These are phyloP conservation scores for Dipteronia dyeriana DNA, from an alignment of 345 rosid species.

Conservation along the genomic window DNA sequence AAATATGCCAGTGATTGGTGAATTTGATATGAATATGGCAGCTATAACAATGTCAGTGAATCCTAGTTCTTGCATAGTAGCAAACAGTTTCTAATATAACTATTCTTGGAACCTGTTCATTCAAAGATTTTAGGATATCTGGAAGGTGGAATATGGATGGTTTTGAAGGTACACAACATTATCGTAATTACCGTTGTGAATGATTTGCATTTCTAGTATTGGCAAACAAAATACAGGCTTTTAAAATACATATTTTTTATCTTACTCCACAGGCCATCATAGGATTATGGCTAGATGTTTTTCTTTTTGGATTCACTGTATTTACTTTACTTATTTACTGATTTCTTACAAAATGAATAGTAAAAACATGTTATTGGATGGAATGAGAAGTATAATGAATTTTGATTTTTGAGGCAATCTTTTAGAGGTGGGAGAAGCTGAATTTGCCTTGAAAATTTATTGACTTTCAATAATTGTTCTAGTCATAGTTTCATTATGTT, in stretches of 20 bases:
- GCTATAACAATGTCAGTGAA: conserved; percentile 45
- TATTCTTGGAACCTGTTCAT: conserved; percentile 11
- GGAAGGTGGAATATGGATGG: conserved; percentile 9
- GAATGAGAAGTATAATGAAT: neutral
- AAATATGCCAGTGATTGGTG: conserved; percentile 42
- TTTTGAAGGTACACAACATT: conserved; percentile 5
- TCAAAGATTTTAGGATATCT: conserved; percentile 1
- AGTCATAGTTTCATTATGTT: neutral
- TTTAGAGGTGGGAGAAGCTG: conserved; percentile 2
- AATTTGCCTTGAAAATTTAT: conserved; percentile 2
- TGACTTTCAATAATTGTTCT: neutral
- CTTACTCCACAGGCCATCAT: conserved; percentile 13
- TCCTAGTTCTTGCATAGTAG: conserved; percentile 21
- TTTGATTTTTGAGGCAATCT: conserved; percentile 1
- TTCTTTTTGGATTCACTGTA: conserved; percentile 2
- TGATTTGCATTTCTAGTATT: neutral
- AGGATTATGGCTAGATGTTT: conserved; percentile 2
- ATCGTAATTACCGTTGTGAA: conserved; percentile 15
- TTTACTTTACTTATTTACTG: neutral
- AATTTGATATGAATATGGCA: conserved; percentile 40
- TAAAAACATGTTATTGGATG: neutral
- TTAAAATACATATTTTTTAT: conserved; percentile 15
- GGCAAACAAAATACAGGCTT: conserved; percentile 22
- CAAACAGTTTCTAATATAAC: conserved; percentile 8
- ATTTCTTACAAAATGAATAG: conserved; percentile 1